These are phyloP conservation scores for Podosphaera aphanis DNA, from an alignment of 2,329 filamentous ascomycete species.

Conservation along the genomic window DNA sequence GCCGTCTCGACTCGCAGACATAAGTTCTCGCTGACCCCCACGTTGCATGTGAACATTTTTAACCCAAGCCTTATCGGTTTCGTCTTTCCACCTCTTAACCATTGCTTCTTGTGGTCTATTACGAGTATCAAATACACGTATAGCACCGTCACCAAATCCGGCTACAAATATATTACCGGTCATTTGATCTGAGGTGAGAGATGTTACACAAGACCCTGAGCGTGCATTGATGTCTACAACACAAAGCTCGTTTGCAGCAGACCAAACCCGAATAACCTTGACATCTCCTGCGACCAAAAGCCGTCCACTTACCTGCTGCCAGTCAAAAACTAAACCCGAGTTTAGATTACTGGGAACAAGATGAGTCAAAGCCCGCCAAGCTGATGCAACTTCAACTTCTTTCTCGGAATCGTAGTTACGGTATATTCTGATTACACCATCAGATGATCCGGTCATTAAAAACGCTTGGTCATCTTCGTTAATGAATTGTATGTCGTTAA, in stretches of 20 bases:
- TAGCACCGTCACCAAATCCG: slow-evolving; percentile 84
- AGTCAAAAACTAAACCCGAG: slow-evolving; percentile 90
- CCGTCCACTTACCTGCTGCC: slow-evolving; percentile 92
- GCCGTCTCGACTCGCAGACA: slow-evolving; percentile 77
- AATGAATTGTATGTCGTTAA: slow-evolving; percentile 90
- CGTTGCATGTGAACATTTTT: slow-evolving; percentile 93
- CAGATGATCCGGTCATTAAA: slow-evolving; percentile 82
- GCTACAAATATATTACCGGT: slow-evolving; percentile 91
- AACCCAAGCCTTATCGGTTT: slow-evolving; percentile 68
- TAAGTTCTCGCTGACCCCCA: slow-evolving; percentile 72
- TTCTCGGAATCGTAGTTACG: slow-evolving; percentile 65
- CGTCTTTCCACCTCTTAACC: slow-evolving; percentile 80
- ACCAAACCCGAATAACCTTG: slow-evolving; percentile 88
- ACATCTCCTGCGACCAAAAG: slow-evolving; percentile 92
- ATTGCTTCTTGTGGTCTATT: slow-evolving; percentile 67
- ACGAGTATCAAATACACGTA: slow-evolving; percentile 83
- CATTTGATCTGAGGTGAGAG: slow-evolving; percentile 89
- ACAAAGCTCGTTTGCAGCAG: slow-evolving; percentile 79
- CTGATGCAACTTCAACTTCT: slow-evolving; percentile 63
- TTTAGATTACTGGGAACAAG: slow-evolving; percentile 86
- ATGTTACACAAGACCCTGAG: slow-evolving; percentile 87
- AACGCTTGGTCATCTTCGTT: slow-evolving; percentile 95
- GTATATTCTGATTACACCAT: slow-evolving; percentile 84
- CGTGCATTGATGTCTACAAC: slow-evolving; percentile 82
- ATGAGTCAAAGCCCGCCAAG: slow-evolving; percentile 80